Percentiles rank a stretch among this genome's conserved stretches.
Evolutionary conservation across 164 flowering plant species (phyloP).

Genomic region (Sedum album): DNA sequence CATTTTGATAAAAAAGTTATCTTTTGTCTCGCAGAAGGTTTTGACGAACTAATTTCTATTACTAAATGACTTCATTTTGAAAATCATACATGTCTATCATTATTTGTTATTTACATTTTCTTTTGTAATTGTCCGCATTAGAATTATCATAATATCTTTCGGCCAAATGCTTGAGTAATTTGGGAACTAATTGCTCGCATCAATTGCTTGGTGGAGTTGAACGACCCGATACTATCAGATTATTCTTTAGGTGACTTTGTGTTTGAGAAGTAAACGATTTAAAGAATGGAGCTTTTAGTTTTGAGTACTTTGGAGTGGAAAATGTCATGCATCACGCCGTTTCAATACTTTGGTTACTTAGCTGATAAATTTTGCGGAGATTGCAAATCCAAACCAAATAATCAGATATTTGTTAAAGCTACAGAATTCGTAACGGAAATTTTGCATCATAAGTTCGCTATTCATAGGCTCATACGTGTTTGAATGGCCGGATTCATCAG

Average conservation of each 20-base stretch:
- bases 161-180: too few relatives aligned
- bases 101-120: too few relatives aligned
- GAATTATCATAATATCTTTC: too few relatives aligned
- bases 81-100: too few relatives aligned
- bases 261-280: neutral
- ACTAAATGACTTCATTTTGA: too few relatives aligned
- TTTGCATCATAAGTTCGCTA: conserved; percentile 33
- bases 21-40: too few relatives aligned
- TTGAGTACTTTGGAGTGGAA: conserved; percentile 3
- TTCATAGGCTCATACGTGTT: neutral
- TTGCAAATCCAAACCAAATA: conserved; percentile 18
- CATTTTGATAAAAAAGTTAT: too few relatives aligned
- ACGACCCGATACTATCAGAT: conserved; percentile 36
- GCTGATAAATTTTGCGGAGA: conserved; percentile 22
- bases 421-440: conserved; percentile 28
- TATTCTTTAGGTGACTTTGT: conserved; percentile 15
- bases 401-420: conserved; percentile 18
- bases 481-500: neutral
- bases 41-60: too few relatives aligned
- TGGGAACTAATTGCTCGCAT: too few relatives aligned
- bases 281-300: conserved; percentile 7
- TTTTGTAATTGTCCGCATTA: too few relatives aligned
- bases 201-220: conserved; percentile 70
- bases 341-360: neutral
- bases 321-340: neutral